These are phyloP conservation scores for Cryphonectria carpinicola DNA, from an alignment of 2,329 filamentous ascomycete species.

Conservation along the genomic window DNA sequence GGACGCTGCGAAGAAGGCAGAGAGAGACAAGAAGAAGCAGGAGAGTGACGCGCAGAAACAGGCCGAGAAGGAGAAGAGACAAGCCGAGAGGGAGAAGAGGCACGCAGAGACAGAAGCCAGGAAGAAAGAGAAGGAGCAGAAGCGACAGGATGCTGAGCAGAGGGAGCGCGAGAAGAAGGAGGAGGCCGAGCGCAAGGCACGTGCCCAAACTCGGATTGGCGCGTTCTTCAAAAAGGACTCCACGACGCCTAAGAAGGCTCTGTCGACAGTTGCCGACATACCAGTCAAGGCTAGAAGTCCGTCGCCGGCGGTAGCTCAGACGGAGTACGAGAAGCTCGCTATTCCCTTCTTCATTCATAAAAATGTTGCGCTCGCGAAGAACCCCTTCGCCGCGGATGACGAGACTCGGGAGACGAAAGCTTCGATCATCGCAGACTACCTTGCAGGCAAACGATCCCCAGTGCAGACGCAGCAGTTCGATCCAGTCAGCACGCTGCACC, in stretches of 20 bases:
- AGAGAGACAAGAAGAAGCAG: conserved; percentile 38
- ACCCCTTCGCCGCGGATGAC: conserved; percentile 60
- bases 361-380: conserved; percentile 70
- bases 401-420: conserved; percentile 58
- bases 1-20: conserved; percentile 43
- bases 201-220: conserved; percentile 51
- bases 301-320: conserved; percentile 28
- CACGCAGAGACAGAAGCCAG: conserved; percentile 42
- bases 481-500: conserved; percentile 46
- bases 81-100: conserved; percentile 38
- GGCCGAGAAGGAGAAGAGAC: conserved; percentile 44
- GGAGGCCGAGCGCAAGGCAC: conserved; percentile 55
- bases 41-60: conserved; percentile 41
- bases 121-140: conserved; percentile 50
- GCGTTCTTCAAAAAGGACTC: conserved; percentile 49
- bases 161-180: conserved; percentile 48
- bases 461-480: conserved; percentile 49
- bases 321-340: conserved; percentile 72
- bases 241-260: conserved; percentile 45
- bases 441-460: conserved; percentile 52
- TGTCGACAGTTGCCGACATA: conserved; percentile 32
- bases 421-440: conserved; percentile 55
- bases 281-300: conserved; percentile 28
- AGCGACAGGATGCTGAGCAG: conserved; percentile 51
- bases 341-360: conserved; percentile 80